Evolutionary conservation across 2,329 filamentous ascomycete genomes (phyloP).

Genomic region (Botrytis galanthina): DNA sequence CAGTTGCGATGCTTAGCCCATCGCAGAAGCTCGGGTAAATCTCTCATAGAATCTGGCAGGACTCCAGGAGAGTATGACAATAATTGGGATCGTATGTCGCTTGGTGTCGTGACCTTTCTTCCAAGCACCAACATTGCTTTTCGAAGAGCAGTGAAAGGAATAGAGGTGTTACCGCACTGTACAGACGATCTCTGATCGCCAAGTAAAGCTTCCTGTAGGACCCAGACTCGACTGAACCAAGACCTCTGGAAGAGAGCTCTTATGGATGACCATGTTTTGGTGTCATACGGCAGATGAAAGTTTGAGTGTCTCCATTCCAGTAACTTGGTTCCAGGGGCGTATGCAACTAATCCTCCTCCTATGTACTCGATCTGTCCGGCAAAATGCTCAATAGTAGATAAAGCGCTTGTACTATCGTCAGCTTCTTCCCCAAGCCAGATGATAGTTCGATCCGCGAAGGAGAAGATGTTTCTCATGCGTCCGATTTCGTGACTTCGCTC

Average conservation of each 20-base stretch:
- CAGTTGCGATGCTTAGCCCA: not conserved
- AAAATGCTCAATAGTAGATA: not conserved
- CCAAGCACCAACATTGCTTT: not conserved
- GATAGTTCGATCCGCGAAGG: not conserved
- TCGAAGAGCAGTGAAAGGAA: not conserved
- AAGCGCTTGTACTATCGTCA: not conserved
- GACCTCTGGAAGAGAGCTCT: not conserved
- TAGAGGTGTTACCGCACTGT: not conserved
- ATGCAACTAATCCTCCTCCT: not conserved
- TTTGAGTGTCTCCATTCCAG: not conserved
- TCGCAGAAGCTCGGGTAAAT: not conserved
- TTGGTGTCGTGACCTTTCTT: not conserved
- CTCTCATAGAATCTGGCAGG: not conserved
- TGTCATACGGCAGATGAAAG: not conserved
- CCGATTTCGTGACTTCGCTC: not conserved
- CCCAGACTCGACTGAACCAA: not conserved
- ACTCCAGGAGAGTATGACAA: not conserved
- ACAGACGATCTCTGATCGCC: not conserved
- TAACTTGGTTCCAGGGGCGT: not conserved
- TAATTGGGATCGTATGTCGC: not conserved
- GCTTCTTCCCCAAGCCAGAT: not conserved
- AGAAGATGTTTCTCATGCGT: not conserved
- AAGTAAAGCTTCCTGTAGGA: not conserved
- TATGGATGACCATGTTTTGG: not conserved
- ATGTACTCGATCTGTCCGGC: not conserved